Conservation (phyloP, 208 protist genomes). For the Trichomonas tenax region DNA sequence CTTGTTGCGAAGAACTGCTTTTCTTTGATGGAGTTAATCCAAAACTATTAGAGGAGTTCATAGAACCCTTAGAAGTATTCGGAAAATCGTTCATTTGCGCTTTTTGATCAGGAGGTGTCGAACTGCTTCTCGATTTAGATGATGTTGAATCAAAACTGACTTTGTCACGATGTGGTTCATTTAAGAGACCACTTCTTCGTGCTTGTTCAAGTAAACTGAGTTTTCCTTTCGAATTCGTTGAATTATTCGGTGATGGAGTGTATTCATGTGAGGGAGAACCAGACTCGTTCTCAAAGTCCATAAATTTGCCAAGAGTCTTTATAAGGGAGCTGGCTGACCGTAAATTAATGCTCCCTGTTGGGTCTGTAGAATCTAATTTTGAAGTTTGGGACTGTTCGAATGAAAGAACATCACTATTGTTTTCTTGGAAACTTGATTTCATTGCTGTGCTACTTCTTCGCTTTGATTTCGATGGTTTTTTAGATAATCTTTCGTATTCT, state of each 20-base stretch:
- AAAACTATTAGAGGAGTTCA: not conserved
- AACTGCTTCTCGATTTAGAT: not conserved
- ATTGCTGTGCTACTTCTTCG: not conserved
- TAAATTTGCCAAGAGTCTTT: not conserved
- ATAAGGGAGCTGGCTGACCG: not conserved
- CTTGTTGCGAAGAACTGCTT: too few relatives aligned
- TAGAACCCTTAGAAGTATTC: not conserved
- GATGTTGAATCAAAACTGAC: not conserved
- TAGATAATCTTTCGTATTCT: not conserved
- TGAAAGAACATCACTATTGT: not conserved
- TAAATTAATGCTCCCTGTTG: not conserved
- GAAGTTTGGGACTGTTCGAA: not conserved
- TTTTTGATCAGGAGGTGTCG: not conserved
- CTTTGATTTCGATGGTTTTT: not conserved
- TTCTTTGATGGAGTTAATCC: too few relatives aligned
- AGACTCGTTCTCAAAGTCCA: not conserved
- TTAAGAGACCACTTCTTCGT: not conserved
- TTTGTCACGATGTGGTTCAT: not conserved
- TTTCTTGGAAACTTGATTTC: not conserved
- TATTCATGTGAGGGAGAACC: not conserved
- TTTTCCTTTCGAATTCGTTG: not conserved
- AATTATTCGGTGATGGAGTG: not conserved
- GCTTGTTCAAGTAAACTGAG: not conserved
- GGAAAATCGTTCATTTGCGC: not conserved
- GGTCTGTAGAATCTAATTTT: not conserved